A percentile compares a stretch with the other conserved stretches of the same genome.
These are phyloP conservation scores for Butyriboletus loyo DNA, from an alignment of 768 basidiomycete species.

Conservation along the genomic window DNA sequence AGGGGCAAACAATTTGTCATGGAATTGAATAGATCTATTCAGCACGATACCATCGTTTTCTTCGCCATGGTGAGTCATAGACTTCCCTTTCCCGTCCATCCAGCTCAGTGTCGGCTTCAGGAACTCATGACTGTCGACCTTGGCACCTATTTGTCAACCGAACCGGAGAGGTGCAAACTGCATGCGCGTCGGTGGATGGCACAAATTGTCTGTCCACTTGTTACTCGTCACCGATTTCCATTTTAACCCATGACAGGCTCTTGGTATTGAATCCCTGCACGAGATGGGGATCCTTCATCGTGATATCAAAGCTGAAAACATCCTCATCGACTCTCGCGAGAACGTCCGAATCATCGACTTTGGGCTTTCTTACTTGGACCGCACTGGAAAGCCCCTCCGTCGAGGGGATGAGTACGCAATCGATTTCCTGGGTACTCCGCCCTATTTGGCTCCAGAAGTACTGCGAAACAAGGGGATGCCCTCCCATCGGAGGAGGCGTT, in stretches of 20 bases:
- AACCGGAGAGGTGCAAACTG: constrained; percentile 20
- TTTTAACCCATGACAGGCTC: constrained; percentile 28
- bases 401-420: constrained; percentile 13
- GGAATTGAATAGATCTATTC: constrained; percentile 36
- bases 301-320: constrained; percentile 69
- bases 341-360: constrained; percentile 44
- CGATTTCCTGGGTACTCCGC: constrained; percentile 34
- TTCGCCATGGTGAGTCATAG: constrained; percentile 40
- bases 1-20: constrained; percentile 37
- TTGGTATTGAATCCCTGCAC: constrained; percentile 47
- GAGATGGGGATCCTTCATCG: constrained; percentile 62
- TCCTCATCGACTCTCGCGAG: constrained; percentile 48
- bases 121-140: constrained; percentile 41
- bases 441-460: constrained; percentile 43
- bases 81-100: neutral
- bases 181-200: constrained; percentile 39
- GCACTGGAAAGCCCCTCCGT: constrained; percentile 9
- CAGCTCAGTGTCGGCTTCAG: constrained; percentile 20
- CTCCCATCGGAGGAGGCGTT: constrained; percentile 12
- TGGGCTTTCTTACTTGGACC: constrained; percentile 32
- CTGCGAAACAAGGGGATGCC: constrained; percentile 23
- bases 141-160: constrained; percentile 23
- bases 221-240: neutral
- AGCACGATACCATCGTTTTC: constrained; percentile 27
- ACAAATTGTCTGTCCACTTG: constrained; percentile 33